Conservation (phyloP, 2,329 filamentous ascomycete genomes). For the Orbilia ellipsospora region DNA sequence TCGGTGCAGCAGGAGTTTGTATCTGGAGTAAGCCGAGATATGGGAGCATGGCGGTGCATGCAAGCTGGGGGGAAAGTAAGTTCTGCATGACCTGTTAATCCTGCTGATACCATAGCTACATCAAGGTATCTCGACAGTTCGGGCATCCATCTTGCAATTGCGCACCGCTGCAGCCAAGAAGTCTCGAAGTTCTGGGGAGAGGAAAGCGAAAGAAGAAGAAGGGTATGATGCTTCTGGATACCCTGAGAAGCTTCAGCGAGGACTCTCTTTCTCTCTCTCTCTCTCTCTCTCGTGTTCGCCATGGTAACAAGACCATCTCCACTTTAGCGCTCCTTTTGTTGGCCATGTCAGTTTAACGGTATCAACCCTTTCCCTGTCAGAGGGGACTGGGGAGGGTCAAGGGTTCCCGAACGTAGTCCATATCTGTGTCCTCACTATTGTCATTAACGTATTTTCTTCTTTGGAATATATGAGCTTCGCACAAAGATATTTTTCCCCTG, state of each 20-base stretch:
- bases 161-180: background rate
- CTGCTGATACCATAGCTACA: background rate
- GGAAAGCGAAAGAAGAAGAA: background rate
- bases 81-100: slow-evolving; percentile 11
- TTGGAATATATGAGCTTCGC: slow-evolving; percentile 33
- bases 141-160: background rate
- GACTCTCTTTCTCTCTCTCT: background rate
- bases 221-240: background rate
- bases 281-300: slow-evolving; percentile 15
- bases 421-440: background rate
- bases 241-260: background rate
- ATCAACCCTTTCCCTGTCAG: slow-evolving; percentile 30
- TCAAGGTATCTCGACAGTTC: background rate
- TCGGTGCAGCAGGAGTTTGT: background rate
- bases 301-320: slow-evolving; percentile 55
- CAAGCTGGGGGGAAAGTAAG: background rate
- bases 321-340: slow-evolving; percentile 41
- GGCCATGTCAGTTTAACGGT: slow-evolving; percentile 23
- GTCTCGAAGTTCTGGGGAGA: background rate
- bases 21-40: slow-evolving; percentile 8
- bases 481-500: slow-evolving; percentile 13
- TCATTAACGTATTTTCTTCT: slow-evolving; percentile 26
- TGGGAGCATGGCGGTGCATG: background rate
- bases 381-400: slow-evolving; percentile 21
- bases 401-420: slow-evolving; percentile 27